A percentile compares a stretch with the other conserved stretches of the same genome.
phyloP scores from a whole-genome alignment of 2,329 filamentous ascomycete species.

The Shiraia bambusicola region DNA sequence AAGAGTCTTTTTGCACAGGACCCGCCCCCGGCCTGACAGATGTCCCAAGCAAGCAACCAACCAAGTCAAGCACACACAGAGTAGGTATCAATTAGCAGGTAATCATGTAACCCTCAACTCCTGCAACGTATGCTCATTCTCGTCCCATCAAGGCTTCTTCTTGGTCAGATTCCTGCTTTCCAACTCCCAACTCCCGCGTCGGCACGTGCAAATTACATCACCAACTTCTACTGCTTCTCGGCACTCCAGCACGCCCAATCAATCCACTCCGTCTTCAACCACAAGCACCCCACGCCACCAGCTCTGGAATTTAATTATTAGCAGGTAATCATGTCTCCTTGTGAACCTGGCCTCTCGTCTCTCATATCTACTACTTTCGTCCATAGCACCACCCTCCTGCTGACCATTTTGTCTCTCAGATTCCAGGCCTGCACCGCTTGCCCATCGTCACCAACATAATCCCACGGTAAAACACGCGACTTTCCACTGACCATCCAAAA shows the following conservation, averaged over 20 bases:
- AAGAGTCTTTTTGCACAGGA: too few relatives aligned
- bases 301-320: background rate
- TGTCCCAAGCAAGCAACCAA: too few relatives aligned
- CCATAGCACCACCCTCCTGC: background rate
- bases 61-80: too few relatives aligned
- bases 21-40: too few relatives aligned
- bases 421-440: background rate
- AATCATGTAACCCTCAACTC: too few relatives aligned
- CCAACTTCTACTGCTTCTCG: constrained; percentile 16
- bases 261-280: constrained; percentile 12
- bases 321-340: too few relatives aligned
- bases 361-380: too few relatives aligned
- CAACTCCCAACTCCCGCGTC: constrained; percentile 22
- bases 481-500: constrained; percentile 7
- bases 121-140: background rate
- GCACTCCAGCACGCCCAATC: constrained; percentile 4
- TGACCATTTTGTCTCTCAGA: constrained; percentile 1
- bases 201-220: constrained; percentile 35
- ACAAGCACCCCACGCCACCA: constrained; percentile 3
- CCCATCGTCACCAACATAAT: constrained; percentile 3
- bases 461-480: constrained; percentile 19
- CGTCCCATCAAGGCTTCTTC: background rate
- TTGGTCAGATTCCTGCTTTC: constrained; percentile 8
- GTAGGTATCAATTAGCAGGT: too few relatives aligned
- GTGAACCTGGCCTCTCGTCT: background rate